Evolutionary conservation across 2,329 filamentous ascomycete species (phyloP).

Genomic region (Calonectria montana): DNA sequence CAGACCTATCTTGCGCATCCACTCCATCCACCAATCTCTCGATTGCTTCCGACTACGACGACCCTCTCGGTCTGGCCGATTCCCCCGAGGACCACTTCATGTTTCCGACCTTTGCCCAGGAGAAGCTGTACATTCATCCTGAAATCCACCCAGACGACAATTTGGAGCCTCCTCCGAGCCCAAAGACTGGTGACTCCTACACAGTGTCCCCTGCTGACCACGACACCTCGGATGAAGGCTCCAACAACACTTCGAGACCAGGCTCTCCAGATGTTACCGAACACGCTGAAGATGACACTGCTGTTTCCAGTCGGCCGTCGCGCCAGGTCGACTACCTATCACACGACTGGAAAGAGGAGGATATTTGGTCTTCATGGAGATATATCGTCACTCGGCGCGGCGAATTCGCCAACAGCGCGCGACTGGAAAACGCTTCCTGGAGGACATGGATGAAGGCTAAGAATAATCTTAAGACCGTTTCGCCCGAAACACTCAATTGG

Average conservation of each 20-base stretch:
- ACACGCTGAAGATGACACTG: constrained; percentile 82
- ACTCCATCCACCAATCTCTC: constrained; percentile 74
- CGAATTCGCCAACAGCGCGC: constrained; percentile 82
- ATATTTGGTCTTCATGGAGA: constrained; percentile 98
- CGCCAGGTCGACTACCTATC: constrained; percentile 96
- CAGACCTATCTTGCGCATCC: constrained; percentile 68
- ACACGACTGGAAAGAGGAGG: constrained; percentile 92
- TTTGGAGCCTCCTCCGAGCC: constrained; percentile 63
- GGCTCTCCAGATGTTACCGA: constrained; percentile 67
- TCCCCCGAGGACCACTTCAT: constrained; percentile 60
- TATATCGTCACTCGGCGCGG: constrained; percentile 86
- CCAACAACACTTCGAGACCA: constrained; percentile 61
- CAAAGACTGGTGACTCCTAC: constrained; percentile 62
- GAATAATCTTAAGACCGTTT: constrained; percentile 86
- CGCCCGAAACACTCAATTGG: constrained; percentile 95
- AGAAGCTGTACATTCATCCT: constrained; percentile 55
- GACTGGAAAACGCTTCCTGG: constrained; percentile 97
- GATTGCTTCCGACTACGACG: constrained; percentile 67
- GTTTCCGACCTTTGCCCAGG: constrained; percentile 58
- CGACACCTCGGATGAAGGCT: constrained; percentile 56
- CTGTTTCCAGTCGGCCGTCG: constrained; percentile 79
- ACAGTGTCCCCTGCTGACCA: constrained; percentile 65
- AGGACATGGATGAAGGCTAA: constrained; percentile 96
- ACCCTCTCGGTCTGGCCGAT: constrained; percentile 56
- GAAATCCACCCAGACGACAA: constrained; percentile 50